phyloP scores from a whole-genome alignment of 2,329 filamentous ascomycete species.

The Aspergillus neotritici region DNA sequence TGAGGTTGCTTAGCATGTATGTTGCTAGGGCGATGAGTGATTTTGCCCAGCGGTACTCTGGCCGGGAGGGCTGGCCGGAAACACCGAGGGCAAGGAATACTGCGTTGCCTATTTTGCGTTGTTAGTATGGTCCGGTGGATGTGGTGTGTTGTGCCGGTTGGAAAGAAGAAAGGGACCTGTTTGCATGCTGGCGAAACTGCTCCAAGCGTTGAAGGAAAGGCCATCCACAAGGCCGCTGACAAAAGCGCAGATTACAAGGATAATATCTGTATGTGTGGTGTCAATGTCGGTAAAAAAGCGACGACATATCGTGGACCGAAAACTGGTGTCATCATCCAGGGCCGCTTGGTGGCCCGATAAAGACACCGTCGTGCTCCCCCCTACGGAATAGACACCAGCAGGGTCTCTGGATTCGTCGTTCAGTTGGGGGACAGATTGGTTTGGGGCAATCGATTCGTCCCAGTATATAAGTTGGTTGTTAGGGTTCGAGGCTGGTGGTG shows the following conservation, averaged over 20 bases:
- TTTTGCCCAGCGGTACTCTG: conserved; percentile 39
- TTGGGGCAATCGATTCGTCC: conserved; percentile 7
- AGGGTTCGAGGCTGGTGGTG: background rate
- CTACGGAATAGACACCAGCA: conserved; percentile 17
- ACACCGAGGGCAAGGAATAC: conserved; percentile 41
- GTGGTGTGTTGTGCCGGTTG: too few relatives aligned
- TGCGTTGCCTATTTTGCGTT: conserved; percentile 32
- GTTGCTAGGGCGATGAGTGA: conserved; percentile 36
- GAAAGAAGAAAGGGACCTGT: conserved; percentile 26
- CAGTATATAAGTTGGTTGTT: conserved; percentile 11
- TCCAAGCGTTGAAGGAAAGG: conserved; percentile 39
- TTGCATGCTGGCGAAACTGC: conserved; percentile 41
- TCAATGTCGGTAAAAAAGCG: conserved; percentile 22
- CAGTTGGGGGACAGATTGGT: background rate
- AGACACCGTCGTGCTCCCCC: conserved; percentile 21
- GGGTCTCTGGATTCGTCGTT: conserved; percentile 15
- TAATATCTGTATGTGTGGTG: conserved; percentile 21
- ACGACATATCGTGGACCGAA: conserved; percentile 13
- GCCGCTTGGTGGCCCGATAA: conserved; percentile 13
- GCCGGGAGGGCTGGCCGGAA: conserved; percentile 37
- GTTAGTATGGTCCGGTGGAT: background rate
- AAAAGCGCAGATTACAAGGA: conserved; percentile 34
- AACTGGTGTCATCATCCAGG: conserved; percentile 7
- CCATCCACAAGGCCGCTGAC: conserved; percentile 38
- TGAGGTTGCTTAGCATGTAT: conserved; percentile 36